Evolutionary conservation across 108 stramenopile species (phyloP).

Genomic region (Cyclotella choctawhatcheeana): DNA sequence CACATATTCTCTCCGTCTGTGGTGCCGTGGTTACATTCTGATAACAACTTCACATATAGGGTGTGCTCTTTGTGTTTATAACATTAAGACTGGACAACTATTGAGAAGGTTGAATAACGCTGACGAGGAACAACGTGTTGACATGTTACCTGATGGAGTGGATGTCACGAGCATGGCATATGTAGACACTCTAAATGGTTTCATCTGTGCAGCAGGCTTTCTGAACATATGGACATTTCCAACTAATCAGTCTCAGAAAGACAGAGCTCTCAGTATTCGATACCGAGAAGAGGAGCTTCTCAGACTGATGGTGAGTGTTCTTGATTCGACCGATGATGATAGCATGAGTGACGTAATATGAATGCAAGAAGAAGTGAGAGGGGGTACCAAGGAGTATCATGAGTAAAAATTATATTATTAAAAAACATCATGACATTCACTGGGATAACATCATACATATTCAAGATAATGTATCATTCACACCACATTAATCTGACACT

Average conservation of each 20-base stretch:
- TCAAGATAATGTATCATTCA: too few species aligned
- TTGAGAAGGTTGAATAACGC: not conserved
- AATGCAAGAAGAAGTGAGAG: too few species aligned
- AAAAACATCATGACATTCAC: too few species aligned
- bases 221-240: constrained; percentile 3
- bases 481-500: too few species aligned
- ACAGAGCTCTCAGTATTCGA: too few species aligned
- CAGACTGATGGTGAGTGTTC: too few species aligned
- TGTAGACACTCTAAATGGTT: not conserved
- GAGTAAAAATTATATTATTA: too few species aligned
- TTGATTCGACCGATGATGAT: too few species aligned
- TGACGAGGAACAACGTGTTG: not conserved
- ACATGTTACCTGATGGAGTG: not conserved
- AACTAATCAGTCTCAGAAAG: not conserved
- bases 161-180: not conserved
- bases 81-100: not conserved
- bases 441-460: too few species aligned
- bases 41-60: not conserved
- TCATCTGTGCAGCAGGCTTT: not conserved
- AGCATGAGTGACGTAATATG: too few species aligned
- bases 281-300: too few species aligned
- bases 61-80: not conserved
- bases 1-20: not conserved
- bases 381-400: too few species aligned
- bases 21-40: not conserved